These are phyloP conservation scores for Mycena galopus DNA, from an alignment of 768 basidiomycete species.

Conservation along the genomic window DNA sequence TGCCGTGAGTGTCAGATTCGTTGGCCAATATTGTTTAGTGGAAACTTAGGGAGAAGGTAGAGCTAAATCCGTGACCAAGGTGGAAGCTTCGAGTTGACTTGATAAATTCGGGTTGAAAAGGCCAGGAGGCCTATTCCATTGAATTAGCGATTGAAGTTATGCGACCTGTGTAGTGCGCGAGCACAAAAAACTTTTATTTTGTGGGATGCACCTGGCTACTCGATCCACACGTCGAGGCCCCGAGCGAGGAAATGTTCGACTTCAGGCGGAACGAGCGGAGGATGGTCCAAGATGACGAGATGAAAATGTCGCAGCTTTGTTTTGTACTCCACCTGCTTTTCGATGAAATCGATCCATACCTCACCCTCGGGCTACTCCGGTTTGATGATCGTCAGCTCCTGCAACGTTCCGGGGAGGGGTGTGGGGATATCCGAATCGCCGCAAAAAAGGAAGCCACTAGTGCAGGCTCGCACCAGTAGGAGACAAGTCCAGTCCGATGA, in stretches of 20 bases:
- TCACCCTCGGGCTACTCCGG: neutral
- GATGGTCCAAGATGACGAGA: neutral
- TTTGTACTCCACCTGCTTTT: neutral
- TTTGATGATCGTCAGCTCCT: neutral
- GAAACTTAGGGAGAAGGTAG: too few relatives aligned
- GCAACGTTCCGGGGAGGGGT: neutral
- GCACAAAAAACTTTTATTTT: too few relatives aligned
- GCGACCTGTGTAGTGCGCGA: too few relatives aligned
- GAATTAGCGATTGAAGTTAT: too few relatives aligned
- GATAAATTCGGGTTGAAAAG: too few relatives aligned
- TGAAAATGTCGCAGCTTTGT: neutral
- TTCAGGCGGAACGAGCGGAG: neutral
- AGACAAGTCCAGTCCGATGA: neutral
- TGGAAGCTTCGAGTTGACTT: too few relatives aligned
- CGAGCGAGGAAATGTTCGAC: neutral
- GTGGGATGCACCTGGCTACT: neutral
- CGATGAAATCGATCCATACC: neutral
- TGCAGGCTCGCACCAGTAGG: too few relatives aligned
- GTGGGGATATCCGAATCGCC: neutral
- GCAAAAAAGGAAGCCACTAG: neutral
- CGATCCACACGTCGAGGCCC: neutral
- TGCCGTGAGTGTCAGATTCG: too few relatives aligned
- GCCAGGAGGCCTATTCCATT: too few relatives aligned
- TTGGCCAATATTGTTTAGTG: too few relatives aligned
- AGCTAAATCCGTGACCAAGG: too few relatives aligned